Conservation (phyloP, 2,329 filamentous ascomycete species). For the Fusarium longipes region DNA sequence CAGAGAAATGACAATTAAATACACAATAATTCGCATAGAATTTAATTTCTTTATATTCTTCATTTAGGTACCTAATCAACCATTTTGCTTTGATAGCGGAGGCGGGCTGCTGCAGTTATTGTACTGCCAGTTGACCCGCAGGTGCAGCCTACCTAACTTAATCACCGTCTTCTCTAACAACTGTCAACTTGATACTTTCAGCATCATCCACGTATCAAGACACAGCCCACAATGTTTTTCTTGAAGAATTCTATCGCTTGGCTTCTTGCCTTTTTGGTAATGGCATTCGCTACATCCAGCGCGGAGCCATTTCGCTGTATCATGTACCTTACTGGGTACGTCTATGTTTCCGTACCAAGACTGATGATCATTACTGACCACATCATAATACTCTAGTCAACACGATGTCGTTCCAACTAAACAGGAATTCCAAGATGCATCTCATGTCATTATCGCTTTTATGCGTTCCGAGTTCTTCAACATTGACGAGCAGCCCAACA, state of each 20-base stretch:
- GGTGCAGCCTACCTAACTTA: not conserved
- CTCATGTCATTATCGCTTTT: constrained; percentile 69
- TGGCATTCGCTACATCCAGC: not conserved
- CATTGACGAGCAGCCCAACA: constrained; percentile 48
- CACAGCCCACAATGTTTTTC: constrained; percentile 1
- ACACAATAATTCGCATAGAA: not conserved
- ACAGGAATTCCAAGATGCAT: constrained; percentile 57
- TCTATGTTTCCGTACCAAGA: not conserved
- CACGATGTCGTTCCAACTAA: constrained; percentile 57
- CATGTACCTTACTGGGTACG: constrained; percentile 64
- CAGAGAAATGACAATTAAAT: not conserved
- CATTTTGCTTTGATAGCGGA: not conserved
- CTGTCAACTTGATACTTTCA: not conserved
- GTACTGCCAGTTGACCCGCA: constrained; percentile 4
- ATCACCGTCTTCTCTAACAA: not conserved
- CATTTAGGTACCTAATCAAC: not conserved
- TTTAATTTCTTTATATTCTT: not conserved
- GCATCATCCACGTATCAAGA: not conserved
- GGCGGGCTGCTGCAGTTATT: not conserved
- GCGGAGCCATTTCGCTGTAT: constrained; percentile 49
- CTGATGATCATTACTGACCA: constrained; percentile 1
- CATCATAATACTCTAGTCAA: constrained; percentile 55
- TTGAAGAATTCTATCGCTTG: not conserved
- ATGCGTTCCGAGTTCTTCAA: constrained; percentile 66
- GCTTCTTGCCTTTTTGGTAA: not conserved